phyloP scores from a whole-genome alignment of 2,329 filamentous ascomycete species.

The Penicillium hordei region DNA sequence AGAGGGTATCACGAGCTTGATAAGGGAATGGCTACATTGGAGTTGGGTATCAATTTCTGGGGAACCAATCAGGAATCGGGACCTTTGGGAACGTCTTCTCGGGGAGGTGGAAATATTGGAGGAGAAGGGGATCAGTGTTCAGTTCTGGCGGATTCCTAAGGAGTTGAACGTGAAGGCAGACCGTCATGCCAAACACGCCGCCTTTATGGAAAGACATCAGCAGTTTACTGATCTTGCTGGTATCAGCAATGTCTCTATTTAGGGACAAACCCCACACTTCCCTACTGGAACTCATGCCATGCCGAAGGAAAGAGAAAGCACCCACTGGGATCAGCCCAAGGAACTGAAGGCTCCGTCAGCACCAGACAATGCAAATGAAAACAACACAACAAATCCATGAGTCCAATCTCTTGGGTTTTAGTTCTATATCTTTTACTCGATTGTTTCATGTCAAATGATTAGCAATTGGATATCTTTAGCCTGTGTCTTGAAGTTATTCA shows the following conservation, averaged over 20 bases:
- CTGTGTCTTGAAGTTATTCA: neutral
- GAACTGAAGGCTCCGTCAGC: neutral
- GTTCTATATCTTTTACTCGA: neutral
- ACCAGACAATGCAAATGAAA: too few species aligned
- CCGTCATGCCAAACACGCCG: neutral
- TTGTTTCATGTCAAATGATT: neutral
- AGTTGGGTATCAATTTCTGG: neutral
- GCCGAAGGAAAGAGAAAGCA: neutral
- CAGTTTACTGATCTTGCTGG: neutral
- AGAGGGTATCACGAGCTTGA: conserved; percentile 50
- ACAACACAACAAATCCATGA: neutral
- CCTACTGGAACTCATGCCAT: neutral
- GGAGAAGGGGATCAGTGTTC: conserved; percentile 27
- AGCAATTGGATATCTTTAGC: neutral
- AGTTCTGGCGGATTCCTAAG: neutral
- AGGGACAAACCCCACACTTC: neutral
- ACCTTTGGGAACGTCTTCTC: conserved; percentile 55
- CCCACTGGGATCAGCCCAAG: too few species aligned
- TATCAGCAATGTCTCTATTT: neutral
- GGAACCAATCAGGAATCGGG: conserved; percentile 20
- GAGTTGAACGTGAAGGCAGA: neutral
- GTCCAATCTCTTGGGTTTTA: neutral
- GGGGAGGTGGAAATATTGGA: conserved; percentile 39
- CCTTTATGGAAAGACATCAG: neutral
- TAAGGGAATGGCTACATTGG: conserved; percentile 39